Conservation (phyloP, 768 basidiomycete species). For the Tephrocybe sp. region DNA sequence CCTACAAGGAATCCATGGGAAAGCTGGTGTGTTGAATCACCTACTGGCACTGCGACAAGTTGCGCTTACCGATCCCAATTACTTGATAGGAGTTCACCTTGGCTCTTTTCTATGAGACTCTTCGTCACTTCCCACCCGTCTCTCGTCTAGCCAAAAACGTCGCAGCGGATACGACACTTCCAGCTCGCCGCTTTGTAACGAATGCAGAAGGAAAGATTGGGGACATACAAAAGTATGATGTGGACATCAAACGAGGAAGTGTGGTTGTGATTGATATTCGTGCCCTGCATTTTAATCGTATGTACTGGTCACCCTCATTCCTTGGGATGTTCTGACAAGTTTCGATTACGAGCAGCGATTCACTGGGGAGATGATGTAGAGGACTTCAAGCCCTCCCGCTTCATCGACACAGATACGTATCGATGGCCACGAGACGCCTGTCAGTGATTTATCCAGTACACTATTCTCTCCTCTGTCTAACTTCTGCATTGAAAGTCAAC, state of each 20-base stretch:
- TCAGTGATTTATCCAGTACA: conserved; percentile 18
- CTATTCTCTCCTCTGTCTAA: not conserved
- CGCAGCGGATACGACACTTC: conserved; percentile 30
- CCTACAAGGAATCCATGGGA: conserved; percentile 35
- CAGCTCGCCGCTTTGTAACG: conserved; percentile 29
- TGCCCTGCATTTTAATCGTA: conserved; percentile 45
- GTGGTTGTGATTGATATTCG: conserved; percentile 37
- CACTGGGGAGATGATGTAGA: conserved; percentile 46
- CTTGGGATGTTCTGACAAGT: not conserved
- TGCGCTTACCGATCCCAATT: not conserved
- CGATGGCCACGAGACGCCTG: conserved; percentile 52
- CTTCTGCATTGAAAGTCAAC: conserved; percentile 25
- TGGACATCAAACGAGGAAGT: conserved; percentile 37
- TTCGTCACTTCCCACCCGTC: conserved; percentile 39
- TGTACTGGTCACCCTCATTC: conserved; percentile 11
- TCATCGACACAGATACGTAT: conserved; percentile 47
- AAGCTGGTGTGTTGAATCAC: conserved; percentile 27
- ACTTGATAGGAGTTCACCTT: conserved; percentile 36
- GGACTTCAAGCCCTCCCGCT: conserved; percentile 47
- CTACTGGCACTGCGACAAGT: not conserved
- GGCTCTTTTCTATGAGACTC: conserved; percentile 43
- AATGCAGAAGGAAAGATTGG: conserved; percentile 20
- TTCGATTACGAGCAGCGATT: conserved; percentile 28
- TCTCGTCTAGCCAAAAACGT: conserved; percentile 34
- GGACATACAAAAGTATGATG: conserved; percentile 26